phyloP scores from a whole-genome alignment of 2,329 filamentous ascomycete species.

The Penicillium sp. region DNA sequence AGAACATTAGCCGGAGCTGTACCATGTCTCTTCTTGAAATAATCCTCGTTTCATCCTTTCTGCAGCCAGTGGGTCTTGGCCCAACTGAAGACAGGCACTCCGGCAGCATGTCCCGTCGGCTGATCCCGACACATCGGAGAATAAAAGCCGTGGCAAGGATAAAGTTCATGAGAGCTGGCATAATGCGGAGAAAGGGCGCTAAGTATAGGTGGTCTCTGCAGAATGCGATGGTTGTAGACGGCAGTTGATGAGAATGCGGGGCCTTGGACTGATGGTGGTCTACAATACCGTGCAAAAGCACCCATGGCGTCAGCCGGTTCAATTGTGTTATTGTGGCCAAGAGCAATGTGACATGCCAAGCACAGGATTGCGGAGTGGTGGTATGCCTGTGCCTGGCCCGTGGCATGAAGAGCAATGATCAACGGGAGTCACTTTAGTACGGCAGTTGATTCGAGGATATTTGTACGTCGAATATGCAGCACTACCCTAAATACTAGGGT shows the following conservation, averaged over 20 bases:
- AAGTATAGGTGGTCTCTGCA: constrained; percentile 5
- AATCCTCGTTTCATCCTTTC: constrained; percentile 7
- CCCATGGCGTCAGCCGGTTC: background rate
- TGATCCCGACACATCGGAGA: background rate
- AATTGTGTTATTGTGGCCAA: constrained; percentile 9
- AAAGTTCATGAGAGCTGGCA: background rate
- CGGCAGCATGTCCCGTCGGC: background rate
- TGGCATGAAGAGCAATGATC: constrained; percentile 34
- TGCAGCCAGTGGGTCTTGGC: constrained; percentile 4
- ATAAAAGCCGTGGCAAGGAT: background rate
- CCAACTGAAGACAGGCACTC: constrained; percentile 1
- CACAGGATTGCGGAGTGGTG: background rate
- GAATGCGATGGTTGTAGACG: background rate
- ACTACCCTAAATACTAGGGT: background rate
- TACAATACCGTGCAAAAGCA: background rate
- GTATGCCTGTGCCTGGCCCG: constrained; percentile 18
- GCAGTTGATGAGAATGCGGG: constrained; percentile 17
- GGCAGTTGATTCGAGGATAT: constrained; percentile 21
- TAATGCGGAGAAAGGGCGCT: background rate
- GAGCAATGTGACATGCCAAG: constrained; percentile 19
- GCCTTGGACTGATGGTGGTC: constrained; percentile 22
- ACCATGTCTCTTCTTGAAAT: background rate
- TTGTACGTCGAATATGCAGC: constrained; percentile 2
- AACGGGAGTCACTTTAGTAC: constrained; percentile 9
- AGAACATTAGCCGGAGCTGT: constrained; percentile 6